Base-by-base conservation (phyloP, 2,329 filamentous ascomycete genomes). In the Fusarium sp. region DNA sequence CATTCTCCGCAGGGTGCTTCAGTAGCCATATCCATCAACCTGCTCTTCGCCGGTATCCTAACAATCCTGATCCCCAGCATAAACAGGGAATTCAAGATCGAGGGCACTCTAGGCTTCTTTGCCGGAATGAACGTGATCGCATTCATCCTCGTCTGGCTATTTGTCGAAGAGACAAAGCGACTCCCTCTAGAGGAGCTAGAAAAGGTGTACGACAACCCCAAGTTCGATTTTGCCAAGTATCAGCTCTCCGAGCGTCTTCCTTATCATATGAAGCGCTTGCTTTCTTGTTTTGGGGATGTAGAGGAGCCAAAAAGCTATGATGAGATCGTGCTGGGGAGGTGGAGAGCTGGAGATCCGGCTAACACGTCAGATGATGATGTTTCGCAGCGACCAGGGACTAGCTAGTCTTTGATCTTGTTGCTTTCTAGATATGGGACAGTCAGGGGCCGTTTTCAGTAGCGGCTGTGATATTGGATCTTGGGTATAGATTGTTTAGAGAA, bases 91-190 rank as follows among this genome's bases (percentile, higher is more conserved):
- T 62, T 71, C 20, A 73, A 71, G 4, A 77, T 79, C 13, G 73
- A 72, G 3, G 82, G 81, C 0, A 77, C 79, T 0, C 72, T 78
- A 64, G 79, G 79, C 0, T 78, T 83, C 69, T 84, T 84, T 59
- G 81, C 81, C 0, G 82, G 79, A 1, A 78, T 84, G 42, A 84
- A 84, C 64, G 59, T 81, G 0, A 69, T 82, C 1, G 83, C 82
- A 0, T 81, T 83, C 69, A 40, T 78, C 23, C 78, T 84, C 65
- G 83, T 84, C 63, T 84, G 82, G 70, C 78, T 82, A 67, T 78
- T 83, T 57, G 81, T 84, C 1, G 81, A 82, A 16, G 82, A 84
- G 73, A 84, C 82, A 1, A 83, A 83, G 75, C 81, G 82, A 64
- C 78, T 81, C n/a, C 82, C 80, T 0, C 77, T 84, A 1, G 82